Conservation (phyloP, 768 basidiomycete genomes). For the Suillus subalutaceus region DNA sequence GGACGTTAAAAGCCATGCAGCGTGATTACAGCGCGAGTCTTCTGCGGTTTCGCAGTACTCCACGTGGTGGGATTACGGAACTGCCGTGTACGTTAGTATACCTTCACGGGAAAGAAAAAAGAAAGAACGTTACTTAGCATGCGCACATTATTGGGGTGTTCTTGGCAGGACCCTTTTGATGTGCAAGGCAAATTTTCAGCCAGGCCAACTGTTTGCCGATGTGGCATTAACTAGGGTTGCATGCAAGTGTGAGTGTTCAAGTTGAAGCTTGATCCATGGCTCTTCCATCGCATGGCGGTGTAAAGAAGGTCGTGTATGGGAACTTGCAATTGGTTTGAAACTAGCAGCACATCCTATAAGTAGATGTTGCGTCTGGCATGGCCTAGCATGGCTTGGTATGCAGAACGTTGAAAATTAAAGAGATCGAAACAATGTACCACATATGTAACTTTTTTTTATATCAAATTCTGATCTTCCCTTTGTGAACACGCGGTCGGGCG, state of each 20-base stretch:
- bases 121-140: not conserved
- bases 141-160: not conserved
- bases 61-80: not conserved
- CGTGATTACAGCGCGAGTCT: slow-evolving; percentile 4
- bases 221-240: not conserved
- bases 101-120: not conserved
- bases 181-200: not conserved
- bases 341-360: not conserved
- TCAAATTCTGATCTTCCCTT: slow-evolving; percentile 4
- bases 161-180: slow-evolving; percentile 6
- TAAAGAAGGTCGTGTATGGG: slow-evolving; percentile 3
- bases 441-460: slow-evolving; percentile 2
- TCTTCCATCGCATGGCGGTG: slow-evolving; percentile 6
- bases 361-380: not conserved
- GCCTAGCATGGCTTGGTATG: not conserved
- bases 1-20: not conserved
- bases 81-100: not conserved
- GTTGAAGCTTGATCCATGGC: slow-evolving; percentile 2
- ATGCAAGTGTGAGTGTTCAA: not conserved
- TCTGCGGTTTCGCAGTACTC: not conserved
- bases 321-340: not conserved
- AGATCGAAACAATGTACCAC: slow-evolving; percentile 4
- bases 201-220: slow-evolving; percentile 2
- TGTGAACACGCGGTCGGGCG: not conserved
- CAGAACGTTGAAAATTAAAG: not conserved